Base-by-base conservation (phyloP, 305 asterid genomes). In the Solanum hybrid region DNA sequence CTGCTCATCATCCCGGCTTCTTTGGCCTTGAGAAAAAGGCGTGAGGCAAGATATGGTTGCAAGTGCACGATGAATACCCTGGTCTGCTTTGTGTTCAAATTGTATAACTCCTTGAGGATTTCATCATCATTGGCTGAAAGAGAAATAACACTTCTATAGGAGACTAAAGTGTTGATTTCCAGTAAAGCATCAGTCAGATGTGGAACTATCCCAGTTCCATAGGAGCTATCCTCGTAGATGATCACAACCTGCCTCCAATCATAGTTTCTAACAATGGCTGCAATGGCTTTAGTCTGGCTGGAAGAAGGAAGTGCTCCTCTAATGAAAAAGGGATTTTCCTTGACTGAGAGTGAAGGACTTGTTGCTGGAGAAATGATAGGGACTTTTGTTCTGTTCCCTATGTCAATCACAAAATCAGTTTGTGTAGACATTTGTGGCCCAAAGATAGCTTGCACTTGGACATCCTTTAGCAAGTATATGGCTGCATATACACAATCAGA, bases 361-460 rank as follows among this genome's bases (percentile, higher is more conserved):
- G 95, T 91, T 79, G 97, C 97, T 10, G 97, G 90, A 10, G 95
- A 91, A 34, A 95, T 92, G 32, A 93, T 89, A 2, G 97, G 95
- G 31, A 95, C 94, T 61, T 91, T 92, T 33, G 92, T 89, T 80
- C 89, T 91, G 85, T 91, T 36, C 33, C 94, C 95, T 17, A 94
- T 91, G 65, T 89, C 41, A 12, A 91, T 91, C 79, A 95, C 90
- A 89, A 94, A 93, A 29, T 57, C 92, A 31, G 96, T 93, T 65
- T 94, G 93, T 10, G 90, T 82, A 10, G 97, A 92, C 90, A 24
- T 70, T 29, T 68, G 85, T 41, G 97, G 97, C 20, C 97, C 96
- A 86, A 95, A 70, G 27, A 95, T 92, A 87, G 96, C 94, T 22
- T 92, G 90, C 79, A 94, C 97, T 70, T 92, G 26, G 37, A 90